Evolutionary conservation across 2,329 filamentous ascomycete species (phyloP), one percentile per base, ranked within the genome.

Genomic region (Venturia nashicola): DNA sequence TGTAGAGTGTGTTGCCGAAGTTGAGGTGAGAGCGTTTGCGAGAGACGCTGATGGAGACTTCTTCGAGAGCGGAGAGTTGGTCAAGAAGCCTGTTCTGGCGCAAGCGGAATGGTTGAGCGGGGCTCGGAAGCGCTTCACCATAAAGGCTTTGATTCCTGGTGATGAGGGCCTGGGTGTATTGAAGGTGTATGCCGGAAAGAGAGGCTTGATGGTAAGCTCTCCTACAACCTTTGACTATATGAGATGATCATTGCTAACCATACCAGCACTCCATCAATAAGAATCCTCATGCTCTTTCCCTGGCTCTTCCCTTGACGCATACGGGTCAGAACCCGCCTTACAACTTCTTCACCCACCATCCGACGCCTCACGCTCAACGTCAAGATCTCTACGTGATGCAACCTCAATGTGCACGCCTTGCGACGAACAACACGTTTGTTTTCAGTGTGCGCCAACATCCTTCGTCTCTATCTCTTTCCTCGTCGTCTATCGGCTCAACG

Each of bases 341-440:
- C 74, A 91, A 96, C 65, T 99, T 97, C 75, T 82, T 97, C 57
- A 88, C 88, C 46, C 86, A 94, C 5, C 94, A 99, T 73, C 95
- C 95, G 8, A 99, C 94, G 2, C 94, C 94, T 9, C 94, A 99
- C 74, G 94, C 94, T n/a, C 91, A 96, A 72, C 86, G 93, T 51
- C 92, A 99, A 74, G 94, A 99, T 73, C 86, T 99, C 65, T 99
- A 99, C 74, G 90, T 99, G 67, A 90, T 92, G 55, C 94, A 97
- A 72, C 94, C 95, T 1, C 95, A 99, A 75, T 99, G 94, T 73
- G 83, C 88, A 68, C 85, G 87, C 34, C 80, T 99, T 36, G 92
- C 91, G 1, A 81, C 96, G 64, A 97, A 97, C 78, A 97, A 99
- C 73, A 99, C 94, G 0, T 99, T 97, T 72, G 93, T 99, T 36